These are phyloP conservation scores for Metarhizium robertsii DNA, from an alignment of 2,329 filamentous ascomycete genomes.

Conservation along the genomic window DNA sequence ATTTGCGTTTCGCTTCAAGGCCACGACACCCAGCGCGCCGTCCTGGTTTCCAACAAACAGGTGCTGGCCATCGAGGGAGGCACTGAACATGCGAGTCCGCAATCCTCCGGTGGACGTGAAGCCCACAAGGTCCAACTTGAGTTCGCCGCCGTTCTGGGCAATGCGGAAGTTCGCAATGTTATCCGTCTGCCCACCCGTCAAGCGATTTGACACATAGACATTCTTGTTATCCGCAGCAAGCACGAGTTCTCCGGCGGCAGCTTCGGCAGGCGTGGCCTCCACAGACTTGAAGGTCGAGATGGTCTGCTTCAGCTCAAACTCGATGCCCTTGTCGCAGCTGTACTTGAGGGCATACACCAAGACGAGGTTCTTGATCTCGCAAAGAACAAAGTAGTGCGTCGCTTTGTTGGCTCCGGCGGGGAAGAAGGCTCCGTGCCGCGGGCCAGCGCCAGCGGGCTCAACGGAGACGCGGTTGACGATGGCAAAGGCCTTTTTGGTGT, in stretches of 20 bases:
- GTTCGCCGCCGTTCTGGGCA: slow-evolving; percentile 10
- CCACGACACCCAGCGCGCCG: slow-evolving; percentile 29
- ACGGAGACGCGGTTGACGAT: slow-evolving; percentile 25
- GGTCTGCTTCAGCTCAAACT: slow-evolving; percentile 25
- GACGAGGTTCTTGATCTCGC: slow-evolving; percentile 36
- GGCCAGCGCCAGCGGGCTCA: slow-evolving; percentile 31
- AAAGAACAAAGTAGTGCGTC: slow-evolving; percentile 37
- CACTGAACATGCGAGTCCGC: slow-evolving; percentile 38
- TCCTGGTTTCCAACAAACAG: slow-evolving; percentile 40
- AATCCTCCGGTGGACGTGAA: slow-evolving; percentile 25
- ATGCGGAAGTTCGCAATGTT: slow-evolving; percentile 37
- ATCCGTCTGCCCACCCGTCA: slow-evolving; percentile 35
- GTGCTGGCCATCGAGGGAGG: slow-evolving; percentile 23
- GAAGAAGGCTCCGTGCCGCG: slow-evolving; percentile 42
- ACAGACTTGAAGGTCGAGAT: slow-evolving; percentile 31
- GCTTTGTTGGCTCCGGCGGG: slow-evolving; percentile 21
- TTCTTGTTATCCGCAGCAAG: slow-evolving; percentile 31
- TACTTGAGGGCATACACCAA: slow-evolving; percentile 33
- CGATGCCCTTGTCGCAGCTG: slow-evolving; percentile 20
- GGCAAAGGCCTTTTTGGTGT: slow-evolving; percentile 31
- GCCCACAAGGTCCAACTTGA: slow-evolving; percentile 24
- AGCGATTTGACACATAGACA: slow-evolving; percentile 43
- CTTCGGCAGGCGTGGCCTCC: slow-evolving; percentile 21
- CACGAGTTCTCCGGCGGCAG: slow-evolving; percentile 36
- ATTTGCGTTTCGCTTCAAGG: slow-evolving; percentile 17